Conservation (phyloP, 768 basidiomycete species). For the Dendrothele bispora region DNA sequence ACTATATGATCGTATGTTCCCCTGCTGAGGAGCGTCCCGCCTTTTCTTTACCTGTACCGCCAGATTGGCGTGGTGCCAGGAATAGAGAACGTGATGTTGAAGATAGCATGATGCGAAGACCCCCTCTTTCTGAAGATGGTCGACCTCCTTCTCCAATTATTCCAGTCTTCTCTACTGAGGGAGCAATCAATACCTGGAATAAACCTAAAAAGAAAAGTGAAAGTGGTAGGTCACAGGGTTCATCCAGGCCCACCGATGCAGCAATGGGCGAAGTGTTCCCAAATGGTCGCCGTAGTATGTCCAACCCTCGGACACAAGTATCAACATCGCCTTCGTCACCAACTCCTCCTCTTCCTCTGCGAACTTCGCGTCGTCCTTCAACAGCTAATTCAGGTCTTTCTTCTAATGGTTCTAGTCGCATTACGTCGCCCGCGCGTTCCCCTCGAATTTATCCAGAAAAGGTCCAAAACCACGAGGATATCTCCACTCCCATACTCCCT, state of each 20-base stretch:
- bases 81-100: background rate
- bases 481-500: no score
- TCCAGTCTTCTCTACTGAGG: constrained; percentile 49
- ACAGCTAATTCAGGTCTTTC: background rate
- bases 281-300: no score
- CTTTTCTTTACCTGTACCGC: constrained; percentile 39
- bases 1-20: constrained; percentile 34
- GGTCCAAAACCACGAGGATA: background rate
- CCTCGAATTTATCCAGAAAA: background rate
- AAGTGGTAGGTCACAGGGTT: background rate
- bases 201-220: background rate
- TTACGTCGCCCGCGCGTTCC: background rate
- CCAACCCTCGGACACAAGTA: no score
- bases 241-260: constrained; percentile 16
- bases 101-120: background rate
- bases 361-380: constrained; percentile 14
- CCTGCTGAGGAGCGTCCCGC: constrained; percentile 31
- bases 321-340: constrained; percentile 21
- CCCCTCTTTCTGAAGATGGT: background rate
- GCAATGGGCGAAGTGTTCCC: no score
- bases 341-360: constrained; percentile 23
- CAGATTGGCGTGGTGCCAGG: constrained; percentile 21
- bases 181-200: constrained; percentile 45
- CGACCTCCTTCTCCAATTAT: constrained; percentile 40
- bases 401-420: background rate